A percentile compares a stretch with the other conserved stretches of the same genome.
Conservation (phyloP, 805 yeast species). For the Saccharomycopsis oosterbeekiorum region DNA sequence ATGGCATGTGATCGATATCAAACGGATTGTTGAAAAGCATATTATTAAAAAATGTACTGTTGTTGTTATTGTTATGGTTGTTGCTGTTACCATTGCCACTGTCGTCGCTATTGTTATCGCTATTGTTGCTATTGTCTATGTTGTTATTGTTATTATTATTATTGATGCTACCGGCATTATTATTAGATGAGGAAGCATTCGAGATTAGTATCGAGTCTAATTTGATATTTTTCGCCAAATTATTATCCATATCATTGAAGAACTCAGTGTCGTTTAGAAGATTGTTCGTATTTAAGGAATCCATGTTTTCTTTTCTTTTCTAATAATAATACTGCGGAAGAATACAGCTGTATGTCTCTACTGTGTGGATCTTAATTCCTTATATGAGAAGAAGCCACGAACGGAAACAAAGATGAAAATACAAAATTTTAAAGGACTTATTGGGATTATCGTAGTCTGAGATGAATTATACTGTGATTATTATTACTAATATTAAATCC, state of each 20-base stretch:
- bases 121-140: background rate
- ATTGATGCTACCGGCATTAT: background rate
- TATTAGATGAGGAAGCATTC: background rate
- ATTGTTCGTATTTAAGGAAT: background rate
- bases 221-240: background rate
- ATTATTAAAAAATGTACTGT: background rate
- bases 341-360: too few species aligned
- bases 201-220: background rate
- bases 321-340: too few species aligned
- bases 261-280: background rate
- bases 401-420: too few species aligned
- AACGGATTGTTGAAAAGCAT: constrained; percentile 1
- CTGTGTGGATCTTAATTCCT: too few species aligned
- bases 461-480: too few species aligned
- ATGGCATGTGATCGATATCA: constrained; percentile 12
- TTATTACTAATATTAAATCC: too few species aligned
- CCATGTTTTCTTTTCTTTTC: background rate
- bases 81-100: background rate
- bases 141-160: background rate
- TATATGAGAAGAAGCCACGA: too few species aligned
- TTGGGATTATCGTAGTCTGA: too few species aligned
- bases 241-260: background rate
- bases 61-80: background rate
- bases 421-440: too few species aligned
- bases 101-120: background rate